Conservation (phyloP, 1,139 yeast genomes). For the Pichia sp. region DNA sequence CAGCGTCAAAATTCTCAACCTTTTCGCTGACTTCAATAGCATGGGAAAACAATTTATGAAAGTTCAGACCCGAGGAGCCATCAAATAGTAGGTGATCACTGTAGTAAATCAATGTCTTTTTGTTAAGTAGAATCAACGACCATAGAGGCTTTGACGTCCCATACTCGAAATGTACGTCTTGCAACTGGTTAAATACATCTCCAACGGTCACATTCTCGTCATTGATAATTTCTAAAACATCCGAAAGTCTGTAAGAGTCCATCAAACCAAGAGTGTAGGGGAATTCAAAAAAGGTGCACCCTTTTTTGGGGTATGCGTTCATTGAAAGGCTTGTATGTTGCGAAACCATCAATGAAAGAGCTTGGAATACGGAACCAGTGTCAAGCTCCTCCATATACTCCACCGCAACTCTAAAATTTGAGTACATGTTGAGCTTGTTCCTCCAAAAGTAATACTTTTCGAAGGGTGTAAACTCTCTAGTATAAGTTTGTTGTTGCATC, state of each 20-base stretch:
- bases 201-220: constrained; percentile 2
- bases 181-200: constrained; percentile 9
- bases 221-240: constrained; percentile 13
- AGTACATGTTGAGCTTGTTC: constrained; percentile 16
- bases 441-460: constrained; percentile 18
- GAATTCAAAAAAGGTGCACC: neutral
- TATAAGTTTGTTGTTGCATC: neutral
- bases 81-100: constrained; percentile 40
- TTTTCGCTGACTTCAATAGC: neutral
- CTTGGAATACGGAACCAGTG: constrained; percentile 7
- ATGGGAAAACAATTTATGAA: constrained; percentile 34
- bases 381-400: constrained; percentile 10
- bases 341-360: constrained; percentile 9
- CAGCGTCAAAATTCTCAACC: neutral
- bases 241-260: constrained; percentile 8
- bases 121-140: constrained; percentile 18
- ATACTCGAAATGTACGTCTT: constrained; percentile 11
- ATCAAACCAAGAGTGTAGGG: constrained; percentile 13
- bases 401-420: constrained; percentile 15
- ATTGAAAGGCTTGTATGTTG: constrained; percentile 15
- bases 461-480: constrained; percentile 14
- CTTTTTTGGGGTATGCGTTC: constrained; percentile 12
- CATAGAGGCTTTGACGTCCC: constrained; percentile 17
- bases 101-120: constrained; percentile 27
- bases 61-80: constrained; percentile 37